These are phyloP conservation scores for Oemleria cerasiformis DNA, from an alignment of 306 rosid species.

Conservation along the genomic window DNA sequence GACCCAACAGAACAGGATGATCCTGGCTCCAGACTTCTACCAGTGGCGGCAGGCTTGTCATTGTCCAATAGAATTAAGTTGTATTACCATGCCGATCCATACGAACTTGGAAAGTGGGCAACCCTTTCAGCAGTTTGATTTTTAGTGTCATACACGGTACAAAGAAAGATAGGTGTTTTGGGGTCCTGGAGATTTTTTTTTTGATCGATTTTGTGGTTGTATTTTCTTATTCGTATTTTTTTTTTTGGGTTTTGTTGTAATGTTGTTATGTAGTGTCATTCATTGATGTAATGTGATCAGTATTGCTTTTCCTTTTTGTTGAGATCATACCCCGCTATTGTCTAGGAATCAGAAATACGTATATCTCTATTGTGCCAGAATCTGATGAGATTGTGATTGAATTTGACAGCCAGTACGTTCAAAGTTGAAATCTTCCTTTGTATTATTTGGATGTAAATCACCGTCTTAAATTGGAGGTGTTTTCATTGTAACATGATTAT, in stretches of 20 bases:
- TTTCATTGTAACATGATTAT: no score
- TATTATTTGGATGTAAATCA: not conserved
- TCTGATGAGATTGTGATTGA: not conserved
- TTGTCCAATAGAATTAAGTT: slow-evolving; percentile 71
- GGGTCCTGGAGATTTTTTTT: slow-evolving; percentile 14
- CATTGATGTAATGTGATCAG: slow-evolving; percentile 27
- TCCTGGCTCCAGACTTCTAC: slow-evolving; percentile 42
- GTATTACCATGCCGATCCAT: slow-evolving; percentile 81
- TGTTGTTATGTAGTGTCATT: slow-evolving; percentile 36
- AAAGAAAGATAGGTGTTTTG: not conserved
- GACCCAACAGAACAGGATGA: slow-evolving; percentile 85
- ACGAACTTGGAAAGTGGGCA: slow-evolving; percentile 96
- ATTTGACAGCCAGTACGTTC: no score
- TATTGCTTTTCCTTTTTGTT: not conserved
- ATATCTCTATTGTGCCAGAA: not conserved
- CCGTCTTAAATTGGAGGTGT: no score
- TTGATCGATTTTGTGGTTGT: slow-evolving; percentile 31
- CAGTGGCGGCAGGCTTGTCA: slow-evolving; percentile 70
- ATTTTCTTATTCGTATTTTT: slow-evolving; percentile 26
- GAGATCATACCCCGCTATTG: not conserved
- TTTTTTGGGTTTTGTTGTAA: not conserved
- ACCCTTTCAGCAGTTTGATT: slow-evolving; percentile 74
- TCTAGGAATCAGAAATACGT: slow-evolving; percentile 5
- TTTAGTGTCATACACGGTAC: not conserved
- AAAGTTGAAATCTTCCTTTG: no score